A percentile compares a stretch with the other conserved stretches of the same genome.
These are phyloP conservation scores for Alternaria alternata DNA, from an alignment of 2,329 filamentous ascomycete genomes.

Conservation along the genomic window DNA sequence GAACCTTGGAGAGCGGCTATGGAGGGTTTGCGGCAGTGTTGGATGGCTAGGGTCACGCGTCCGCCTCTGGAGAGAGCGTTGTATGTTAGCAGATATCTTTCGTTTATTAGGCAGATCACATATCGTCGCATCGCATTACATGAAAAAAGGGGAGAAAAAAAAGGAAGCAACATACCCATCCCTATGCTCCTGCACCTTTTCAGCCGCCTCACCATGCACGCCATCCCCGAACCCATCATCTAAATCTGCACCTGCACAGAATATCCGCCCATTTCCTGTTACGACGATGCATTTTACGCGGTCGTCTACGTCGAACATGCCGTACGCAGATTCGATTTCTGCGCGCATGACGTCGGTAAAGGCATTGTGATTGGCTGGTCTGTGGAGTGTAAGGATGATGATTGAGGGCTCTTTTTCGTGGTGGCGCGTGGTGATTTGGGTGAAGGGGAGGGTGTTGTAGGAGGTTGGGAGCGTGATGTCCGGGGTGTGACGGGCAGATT, in stretches of 20 bases:
- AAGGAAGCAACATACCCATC: constrained; percentile 55
- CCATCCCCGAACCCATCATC: constrained; percentile 59
- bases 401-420: constrained; percentile 59
- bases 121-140: neutral
- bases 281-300: constrained; percentile 63
- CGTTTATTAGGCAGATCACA: neutral
- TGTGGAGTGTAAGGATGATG: constrained; percentile 69
- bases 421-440: constrained; percentile 54
- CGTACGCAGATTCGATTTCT: constrained; percentile 65
- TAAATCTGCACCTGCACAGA: constrained; percentile 67
- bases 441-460: constrained; percentile 53
- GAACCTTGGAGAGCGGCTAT: constrained; percentile 65
- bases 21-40: constrained; percentile 64
- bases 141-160: neutral
- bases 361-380: constrained; percentile 72
- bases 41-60: constrained; percentile 61
- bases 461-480: constrained; percentile 44
- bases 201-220: constrained; percentile 52
- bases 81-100: neutral
- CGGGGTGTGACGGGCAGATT: constrained; percentile 30
- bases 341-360: constrained; percentile 71
- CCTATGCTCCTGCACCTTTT: constrained; percentile 59
- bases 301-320: constrained; percentile 62
- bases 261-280: constrained; percentile 61
- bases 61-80: constrained; percentile 48